Base-by-base conservation (phyloP, 2,329 filamentous ascomycete genomes). In the Nothophaeocryptopus gaeumannii region DNA sequence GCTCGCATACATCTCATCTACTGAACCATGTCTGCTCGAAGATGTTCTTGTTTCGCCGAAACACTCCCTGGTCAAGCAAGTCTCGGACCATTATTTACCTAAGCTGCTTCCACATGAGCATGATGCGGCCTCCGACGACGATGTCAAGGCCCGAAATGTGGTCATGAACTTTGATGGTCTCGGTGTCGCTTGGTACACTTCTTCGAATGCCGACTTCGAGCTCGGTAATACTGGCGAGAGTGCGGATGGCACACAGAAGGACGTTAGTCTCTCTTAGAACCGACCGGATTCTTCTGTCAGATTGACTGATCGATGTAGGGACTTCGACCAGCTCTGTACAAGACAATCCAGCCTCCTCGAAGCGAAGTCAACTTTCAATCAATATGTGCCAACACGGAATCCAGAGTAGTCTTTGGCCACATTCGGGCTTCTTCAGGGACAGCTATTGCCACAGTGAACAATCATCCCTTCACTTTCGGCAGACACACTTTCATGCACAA, bases 401-500 rank as follows among this genome's bases (percentile, higher is more conserved):
- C 73, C 0, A 68, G 71, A 14, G 74, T 73, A n/a, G 67, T 74
- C 20, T 75, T 80, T 38, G 77, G 76, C 0, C 78, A 81, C 57
- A 79, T 80, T 50, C 72, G 78, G 8, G 77, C 77, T 8, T 73
- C 72, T 3, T 76, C 71, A 5, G 75, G 72, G 1, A 75, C 70
- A 5, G 67, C 74, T 1, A 74, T 79, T 20, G 71, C 74, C 2
- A 68, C 70, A 12, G 73, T 77, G 14, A 81, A 80, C 63, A 77
- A 74, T 38, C 78, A 81, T 52, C 78, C 78, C 5, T 81, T 80
- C 60, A 69, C 75, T 29, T 80, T 80, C 45, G 78, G 78, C 11
- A 67, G 77, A 33, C 75, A 79, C 54, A 68, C 70, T 8, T 76
- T 80, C 60, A 80, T 81, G 78, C 78, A 81, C 67, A 80, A 80